Evolutionary conservation across 2,329 filamentous ascomycete species (phyloP).

Genomic region (Ceratocystis albifundus): DNA sequence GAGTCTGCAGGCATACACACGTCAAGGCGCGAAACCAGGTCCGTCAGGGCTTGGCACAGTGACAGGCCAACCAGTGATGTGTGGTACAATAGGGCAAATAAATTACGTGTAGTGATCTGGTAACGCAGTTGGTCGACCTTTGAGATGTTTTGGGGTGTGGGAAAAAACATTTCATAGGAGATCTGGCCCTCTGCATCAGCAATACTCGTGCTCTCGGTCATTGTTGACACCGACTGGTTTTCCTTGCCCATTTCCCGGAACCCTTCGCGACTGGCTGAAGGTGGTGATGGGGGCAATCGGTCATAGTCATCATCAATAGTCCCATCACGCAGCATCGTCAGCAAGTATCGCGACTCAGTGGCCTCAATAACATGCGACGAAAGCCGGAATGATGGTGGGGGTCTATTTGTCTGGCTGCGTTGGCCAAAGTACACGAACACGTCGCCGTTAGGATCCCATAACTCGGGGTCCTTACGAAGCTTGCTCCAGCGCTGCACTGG

Average conservation of each 20-base stretch:
- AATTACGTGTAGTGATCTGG: slow-evolving; percentile 56
- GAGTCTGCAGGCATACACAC: slow-evolving; percentile 44
- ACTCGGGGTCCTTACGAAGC: slow-evolving; percentile 46
- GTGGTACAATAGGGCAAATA: slow-evolving; percentile 54
- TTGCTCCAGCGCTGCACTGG: slow-evolving; percentile 43
- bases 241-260: slow-evolving; percentile 24
- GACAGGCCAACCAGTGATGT: slow-evolving; percentile 54
- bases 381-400: slow-evolving; percentile 44
- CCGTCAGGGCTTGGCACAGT: slow-evolving; percentile 50
- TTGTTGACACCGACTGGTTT: slow-evolving; percentile 33
- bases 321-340: slow-evolving; percentile 43
- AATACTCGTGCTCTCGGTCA: slow-evolving; percentile 35
- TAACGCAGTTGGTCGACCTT: slow-evolving; percentile 42
- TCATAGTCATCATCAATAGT: slow-evolving; percentile 39
- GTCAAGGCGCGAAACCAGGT: slow-evolving; percentile 50
- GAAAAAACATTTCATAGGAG: slow-evolving; percentile 53
- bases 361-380: slow-evolving; percentile 49
- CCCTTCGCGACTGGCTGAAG: slow-evolving; percentile 25
- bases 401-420: slow-evolving; percentile 35
- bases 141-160: slow-evolving; percentile 41
- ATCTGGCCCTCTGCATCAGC: slow-evolving; percentile 43
- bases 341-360: slow-evolving; percentile 44
- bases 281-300: slow-evolving; percentile 35
- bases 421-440: slow-evolving; percentile 46
- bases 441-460: slow-evolving; percentile 51